These are phyloP conservation scores for Blastosporella zonata DNA, from an alignment of 1,284 basidiomycete species.

Conservation along the genomic window DNA sequence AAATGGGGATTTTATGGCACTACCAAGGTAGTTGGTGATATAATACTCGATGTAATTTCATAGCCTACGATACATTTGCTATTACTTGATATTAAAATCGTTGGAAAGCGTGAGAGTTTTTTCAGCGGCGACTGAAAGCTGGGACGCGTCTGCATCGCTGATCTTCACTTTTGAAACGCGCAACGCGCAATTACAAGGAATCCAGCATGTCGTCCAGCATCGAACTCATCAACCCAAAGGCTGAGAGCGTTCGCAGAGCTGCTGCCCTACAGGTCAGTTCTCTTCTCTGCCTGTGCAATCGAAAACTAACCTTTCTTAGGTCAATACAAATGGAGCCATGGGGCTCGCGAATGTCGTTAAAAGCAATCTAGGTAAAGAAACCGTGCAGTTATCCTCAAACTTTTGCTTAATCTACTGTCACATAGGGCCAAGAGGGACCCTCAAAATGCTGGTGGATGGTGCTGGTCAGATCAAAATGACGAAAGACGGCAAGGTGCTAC, in stretches of 20 bases:
- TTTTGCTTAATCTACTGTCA: constrained; percentile 12
- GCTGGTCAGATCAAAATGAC: constrained; percentile 99
- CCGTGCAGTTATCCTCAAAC: constrained; percentile 24
- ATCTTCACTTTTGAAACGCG: constrained; percentile 21
- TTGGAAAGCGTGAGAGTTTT: constrained; percentile 5
- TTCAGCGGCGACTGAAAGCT: constrained; percentile 20
- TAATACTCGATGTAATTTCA: neutral
- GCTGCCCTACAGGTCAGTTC: constrained; percentile 84
- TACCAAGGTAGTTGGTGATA: neutral
- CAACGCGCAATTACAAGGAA: constrained; percentile 24
- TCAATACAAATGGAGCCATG: constrained; percentile 91
- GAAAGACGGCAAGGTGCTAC: constrained; percentile 97
- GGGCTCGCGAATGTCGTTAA: constrained; percentile 97
- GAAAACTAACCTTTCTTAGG: constrained; percentile 41
- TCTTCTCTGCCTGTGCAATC: constrained; percentile 17
- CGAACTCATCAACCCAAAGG: constrained; percentile 93
- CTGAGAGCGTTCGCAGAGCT: constrained; percentile 90
- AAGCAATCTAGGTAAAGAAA: constrained; percentile 80
- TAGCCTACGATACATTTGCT: no score
- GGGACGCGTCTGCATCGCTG: constrained; percentile 18
- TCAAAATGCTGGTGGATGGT: constrained; percentile 99
- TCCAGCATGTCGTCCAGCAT: constrained; percentile 72
- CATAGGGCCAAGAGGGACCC: constrained; percentile 87
- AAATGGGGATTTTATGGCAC: neutral
- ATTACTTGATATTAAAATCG: no score